Percentiles rank a stretch among this genome's conserved stretches.
Evolutionary conservation across 805 yeast species (phyloP).

Genomic region (Candida stauntonica): DNA sequence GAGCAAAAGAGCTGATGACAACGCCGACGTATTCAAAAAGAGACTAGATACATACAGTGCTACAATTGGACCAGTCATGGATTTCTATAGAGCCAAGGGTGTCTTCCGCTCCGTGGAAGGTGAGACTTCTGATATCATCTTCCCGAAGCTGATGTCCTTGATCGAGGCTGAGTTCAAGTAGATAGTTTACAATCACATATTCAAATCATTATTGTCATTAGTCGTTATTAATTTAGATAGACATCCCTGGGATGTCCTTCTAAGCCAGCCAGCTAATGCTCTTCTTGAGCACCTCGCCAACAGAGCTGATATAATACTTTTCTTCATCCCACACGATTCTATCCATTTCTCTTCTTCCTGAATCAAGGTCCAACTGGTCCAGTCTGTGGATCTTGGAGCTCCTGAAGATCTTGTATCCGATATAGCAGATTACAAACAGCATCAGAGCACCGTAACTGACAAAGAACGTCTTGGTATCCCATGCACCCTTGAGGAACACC

Average conservation of each 20-base stretch:
- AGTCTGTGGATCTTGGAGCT: slow-evolving; percentile 63
- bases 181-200: no score
- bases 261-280: slow-evolving; percentile 31
- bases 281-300: slow-evolving; percentile 27
- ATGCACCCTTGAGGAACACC: slow-evolving; percentile 50
- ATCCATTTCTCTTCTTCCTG: slow-evolving; percentile 82
- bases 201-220: no score
- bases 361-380: slow-evolving; percentile 74
- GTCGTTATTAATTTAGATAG: no score
- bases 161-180: slow-evolving; percentile 30
- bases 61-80: slow-evolving; percentile 59
- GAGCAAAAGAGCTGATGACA: slow-evolving; percentile 78
- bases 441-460: slow-evolving; percentile 61
- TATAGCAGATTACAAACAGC: slow-evolving; percentile 45
- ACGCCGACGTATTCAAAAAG: slow-evolving; percentile 62
- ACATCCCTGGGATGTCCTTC: no score
- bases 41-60: slow-evolving; percentile 60
- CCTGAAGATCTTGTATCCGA: slow-evolving; percentile 52
- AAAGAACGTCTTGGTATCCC: slow-evolving; percentile 60
- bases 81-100: slow-evolving; percentile 48
- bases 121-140: slow-evolving; percentile 77
- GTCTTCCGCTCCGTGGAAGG: slow-evolving; percentile 61
- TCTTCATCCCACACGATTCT: slow-evolving; percentile 80
- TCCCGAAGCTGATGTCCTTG: slow-evolving; percentile 56
- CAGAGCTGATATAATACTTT: slow-evolving; percentile 32